These are phyloP conservation scores for Croton setiger DNA, from an alignment of 441 rosid genomes.

Conservation along the genomic window DNA sequence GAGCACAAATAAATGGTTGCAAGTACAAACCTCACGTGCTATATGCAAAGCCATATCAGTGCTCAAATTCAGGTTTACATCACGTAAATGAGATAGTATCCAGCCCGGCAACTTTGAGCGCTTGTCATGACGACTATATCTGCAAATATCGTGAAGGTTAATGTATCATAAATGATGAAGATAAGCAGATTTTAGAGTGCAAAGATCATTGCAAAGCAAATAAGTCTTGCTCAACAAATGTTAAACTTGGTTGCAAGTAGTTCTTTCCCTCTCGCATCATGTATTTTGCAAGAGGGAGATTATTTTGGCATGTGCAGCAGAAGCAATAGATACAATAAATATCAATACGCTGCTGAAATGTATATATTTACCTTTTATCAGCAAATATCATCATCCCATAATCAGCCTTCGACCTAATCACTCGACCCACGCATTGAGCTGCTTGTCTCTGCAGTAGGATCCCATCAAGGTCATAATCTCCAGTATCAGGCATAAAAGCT, in stretches of 20 bases:
- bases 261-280: not conserved
- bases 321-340: not conserved
- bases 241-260: not conserved
- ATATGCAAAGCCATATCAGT: slow-evolving; percentile 96
- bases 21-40: slow-evolving; percentile 69
- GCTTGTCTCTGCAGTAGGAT: slow-evolving; percentile 74
- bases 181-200: not conserved
- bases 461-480: slow-evolving; percentile 13
- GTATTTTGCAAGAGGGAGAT: not conserved
- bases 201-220: not conserved
- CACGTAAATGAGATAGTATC: slow-evolving; percentile 85
- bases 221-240: not conserved
- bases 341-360: not conserved
- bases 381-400: slow-evolving; percentile 99
- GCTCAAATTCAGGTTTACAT: slow-evolving; percentile 89
- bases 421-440: slow-evolving; percentile 98
- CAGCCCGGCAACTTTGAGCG: slow-evolving; percentile 92
- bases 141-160: slow-evolving; percentile 24
- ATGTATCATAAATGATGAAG: not conserved
- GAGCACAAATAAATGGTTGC: not conserved
- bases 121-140: slow-evolving; percentile 97
- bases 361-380: slow-evolving; percentile 66
- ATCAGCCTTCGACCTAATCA: slow-evolving; percentile 95
- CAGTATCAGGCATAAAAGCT: slow-evolving; percentile 9
- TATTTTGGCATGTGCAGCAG: not conserved